Percentiles rank a stretch among this genome's conserved stretches.
These are phyloP conservation scores for Medicago lupulina DNA, from an alignment of 306 rosid genomes.

Conservation along the genomic window DNA sequence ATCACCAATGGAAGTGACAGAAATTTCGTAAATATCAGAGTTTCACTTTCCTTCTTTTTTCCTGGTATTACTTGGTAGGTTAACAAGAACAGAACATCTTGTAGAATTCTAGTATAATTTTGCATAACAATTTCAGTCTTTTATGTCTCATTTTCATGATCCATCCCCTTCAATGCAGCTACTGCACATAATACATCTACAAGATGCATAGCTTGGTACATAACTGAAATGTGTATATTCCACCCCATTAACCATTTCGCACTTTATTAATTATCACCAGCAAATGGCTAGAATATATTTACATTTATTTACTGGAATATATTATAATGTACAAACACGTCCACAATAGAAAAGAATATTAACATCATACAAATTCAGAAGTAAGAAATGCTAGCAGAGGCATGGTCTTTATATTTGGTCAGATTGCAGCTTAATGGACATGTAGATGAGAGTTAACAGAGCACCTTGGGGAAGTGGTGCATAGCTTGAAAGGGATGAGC, in stretches of 20 bases:
- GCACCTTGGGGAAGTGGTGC: constrained; percentile 86
- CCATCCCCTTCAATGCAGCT: neutral
- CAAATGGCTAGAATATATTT: constrained; percentile 37
- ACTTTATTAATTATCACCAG: neutral
- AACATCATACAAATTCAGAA: neutral
- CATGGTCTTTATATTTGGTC: constrained; percentile 43
- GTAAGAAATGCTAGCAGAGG: constrained; percentile 34
- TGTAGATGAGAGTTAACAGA: constrained; percentile 81
- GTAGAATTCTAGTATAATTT: constrained; percentile 17
- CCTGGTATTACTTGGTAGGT: neutral
- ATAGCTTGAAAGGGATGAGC: constrained; percentile 68
- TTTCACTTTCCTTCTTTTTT: neutral
- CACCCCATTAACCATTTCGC: constrained; percentile 4
- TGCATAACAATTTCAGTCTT: neutral
- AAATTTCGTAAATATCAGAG: constrained; percentile 35
- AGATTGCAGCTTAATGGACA: constrained; percentile 86
- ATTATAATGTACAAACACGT: constrained; percentile 42
- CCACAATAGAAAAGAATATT: constrained; percentile 31
- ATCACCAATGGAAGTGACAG: neutral
- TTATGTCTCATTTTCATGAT: constrained; percentile 11
- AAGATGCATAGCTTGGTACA: neutral
- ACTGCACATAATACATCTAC: constrained; percentile 1
- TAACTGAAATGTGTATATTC: constrained; percentile 20
- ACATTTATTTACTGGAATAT: constrained; percentile 32
- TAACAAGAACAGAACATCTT: neutral